Percentiles rank a stretch among this genome's conserved stretches.
phyloP scores from a whole-genome alignment of 2,329 filamentous ascomycete genomes.

The Pyricularia sp. region DNA sequence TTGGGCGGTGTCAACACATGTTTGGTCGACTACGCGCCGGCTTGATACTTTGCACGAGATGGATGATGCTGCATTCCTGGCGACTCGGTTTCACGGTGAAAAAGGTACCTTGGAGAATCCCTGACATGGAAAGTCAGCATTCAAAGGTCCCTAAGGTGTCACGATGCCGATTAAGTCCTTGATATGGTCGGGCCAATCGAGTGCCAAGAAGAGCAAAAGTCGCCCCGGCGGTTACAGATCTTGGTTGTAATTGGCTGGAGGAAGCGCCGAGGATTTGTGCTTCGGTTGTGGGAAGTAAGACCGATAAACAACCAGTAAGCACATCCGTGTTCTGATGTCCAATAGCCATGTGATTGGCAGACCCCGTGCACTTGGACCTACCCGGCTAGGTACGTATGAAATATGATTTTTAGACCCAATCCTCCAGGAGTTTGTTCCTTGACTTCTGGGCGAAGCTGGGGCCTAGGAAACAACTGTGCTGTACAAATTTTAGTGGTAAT shows the following conservation, averaged over 20 bases:
- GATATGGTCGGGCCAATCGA: neutral
- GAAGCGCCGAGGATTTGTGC: neutral
- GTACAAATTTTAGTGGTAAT: neutral
- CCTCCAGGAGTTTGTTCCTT: neutral
- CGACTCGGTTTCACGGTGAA: neutral
- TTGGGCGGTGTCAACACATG: neutral
- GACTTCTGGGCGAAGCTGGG: neutral
- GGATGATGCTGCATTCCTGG: neutral
- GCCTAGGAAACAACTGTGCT: neutral
- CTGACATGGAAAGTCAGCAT: neutral
- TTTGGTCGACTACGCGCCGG: neutral
- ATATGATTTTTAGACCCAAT: neutral
- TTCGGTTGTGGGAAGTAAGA: neutral
- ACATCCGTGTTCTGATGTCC: neutral
- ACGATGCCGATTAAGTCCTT: neutral
- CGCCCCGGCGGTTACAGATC: neutral
- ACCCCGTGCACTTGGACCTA: neutral
- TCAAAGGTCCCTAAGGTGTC: neutral
- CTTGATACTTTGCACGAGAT: neutral
- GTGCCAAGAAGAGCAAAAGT: neutral
- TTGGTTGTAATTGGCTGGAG: neutral
- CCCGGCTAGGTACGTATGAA: neutral
- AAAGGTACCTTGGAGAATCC: neutral
- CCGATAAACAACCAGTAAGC: neutral
- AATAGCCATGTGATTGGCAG: neutral